These are phyloP conservation scores for Fusarium duplospermum DNA, from an alignment of 2,329 filamentous ascomycete species.

Conservation along the genomic window DNA sequence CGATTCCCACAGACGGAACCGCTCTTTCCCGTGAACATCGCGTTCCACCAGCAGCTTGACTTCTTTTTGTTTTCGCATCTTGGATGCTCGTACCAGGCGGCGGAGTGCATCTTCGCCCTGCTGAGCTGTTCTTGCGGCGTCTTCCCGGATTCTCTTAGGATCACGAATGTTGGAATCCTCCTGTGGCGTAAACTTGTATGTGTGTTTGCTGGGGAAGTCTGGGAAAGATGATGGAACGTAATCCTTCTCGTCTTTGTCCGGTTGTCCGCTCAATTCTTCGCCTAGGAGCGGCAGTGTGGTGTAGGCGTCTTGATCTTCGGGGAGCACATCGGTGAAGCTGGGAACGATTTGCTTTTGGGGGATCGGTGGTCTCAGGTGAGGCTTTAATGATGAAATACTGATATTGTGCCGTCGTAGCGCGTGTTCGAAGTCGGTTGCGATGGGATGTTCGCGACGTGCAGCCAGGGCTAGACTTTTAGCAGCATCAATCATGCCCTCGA, in stretches of 20 bases:
- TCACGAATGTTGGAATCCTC: slow-evolving; percentile 60
- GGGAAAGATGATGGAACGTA: slow-evolving; percentile 72
- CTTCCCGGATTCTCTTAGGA: slow-evolving; percentile 68
- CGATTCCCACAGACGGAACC: slow-evolving; percentile 70
- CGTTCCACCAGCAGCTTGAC: slow-evolving; percentile 67
- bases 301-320: slow-evolving; percentile 54
- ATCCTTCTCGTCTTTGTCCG: slow-evolving; percentile 64
- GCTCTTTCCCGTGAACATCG: slow-evolving; percentile 63
- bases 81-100: slow-evolving; percentile 69
- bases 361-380: slow-evolving; percentile 67
- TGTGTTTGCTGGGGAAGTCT: slow-evolving; percentile 72
- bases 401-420: slow-evolving; percentile 64
- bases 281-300: slow-evolving; percentile 60
- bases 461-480: slow-evolving; percentile 60
- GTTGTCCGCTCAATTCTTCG: slow-evolving; percentile 67
- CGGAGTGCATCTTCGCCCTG: slow-evolving; percentile 72
- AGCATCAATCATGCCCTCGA: slow-evolving; percentile 61
- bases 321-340: slow-evolving; percentile 52
- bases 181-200: slow-evolving; percentile 69
- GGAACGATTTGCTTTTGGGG: slow-evolving; percentile 53
- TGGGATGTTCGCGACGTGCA: slow-evolving; percentile 64
- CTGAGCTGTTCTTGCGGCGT: slow-evolving; percentile 69
- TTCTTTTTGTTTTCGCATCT: slow-evolving; percentile 74
- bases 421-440: slow-evolving; percentile 68
- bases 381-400: slow-evolving; percentile 62